Base-by-base conservation (phyloP, 805 yeast genomes). In the Brettanomyces naardenensis region DNA sequence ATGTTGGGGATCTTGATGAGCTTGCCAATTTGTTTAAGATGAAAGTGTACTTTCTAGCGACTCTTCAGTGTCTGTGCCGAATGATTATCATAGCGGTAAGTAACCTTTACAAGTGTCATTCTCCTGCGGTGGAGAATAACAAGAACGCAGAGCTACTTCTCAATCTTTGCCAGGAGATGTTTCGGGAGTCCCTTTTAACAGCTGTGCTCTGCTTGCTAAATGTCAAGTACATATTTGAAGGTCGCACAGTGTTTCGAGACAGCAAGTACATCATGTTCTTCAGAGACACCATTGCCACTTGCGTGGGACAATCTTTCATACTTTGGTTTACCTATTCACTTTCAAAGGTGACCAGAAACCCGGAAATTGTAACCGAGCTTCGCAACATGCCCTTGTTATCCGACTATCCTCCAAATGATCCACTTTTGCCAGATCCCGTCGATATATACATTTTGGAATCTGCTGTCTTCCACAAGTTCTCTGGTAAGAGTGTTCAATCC, bases 261-360 rank as follows among this genome's bases (percentile, higher is more conserved):
- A 22, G 28, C 26, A 32, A 9, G 18, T 32, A 32, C 15, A 20
- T 32, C 19, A 17, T 32, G 15, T 32, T 20, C 19, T 32, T 32
- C 28, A 20, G 35, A 14, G 35, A 22, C 13, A 11, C 19, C 10
- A 20, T 32, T 19, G 9, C 10, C n/a, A 7, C 18, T 14, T 9
- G 10, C 6, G 21, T 32, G 26, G 19, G 20, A 14, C 28, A 32
- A 19, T 11, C 19, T 21, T 6, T n/a, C 7, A 13, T 32, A 11
- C 19, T 32, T 7, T 10, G 26, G 15, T 32, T n/a, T 19, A 21
- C 22, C 13, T 21, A 6, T n/a, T 15, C 15, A 6, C 6, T 32
- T n/a, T 9, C 35, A 13, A 19, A 32, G 10, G 35, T 19, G 19
- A 7, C 20, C 6, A 17, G 11, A 6, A 14, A 14, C 14, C 17